phyloP scores from a whole-genome alignment of 176 grass and related monocot species.

The Guadua angustifolia region DNA sequence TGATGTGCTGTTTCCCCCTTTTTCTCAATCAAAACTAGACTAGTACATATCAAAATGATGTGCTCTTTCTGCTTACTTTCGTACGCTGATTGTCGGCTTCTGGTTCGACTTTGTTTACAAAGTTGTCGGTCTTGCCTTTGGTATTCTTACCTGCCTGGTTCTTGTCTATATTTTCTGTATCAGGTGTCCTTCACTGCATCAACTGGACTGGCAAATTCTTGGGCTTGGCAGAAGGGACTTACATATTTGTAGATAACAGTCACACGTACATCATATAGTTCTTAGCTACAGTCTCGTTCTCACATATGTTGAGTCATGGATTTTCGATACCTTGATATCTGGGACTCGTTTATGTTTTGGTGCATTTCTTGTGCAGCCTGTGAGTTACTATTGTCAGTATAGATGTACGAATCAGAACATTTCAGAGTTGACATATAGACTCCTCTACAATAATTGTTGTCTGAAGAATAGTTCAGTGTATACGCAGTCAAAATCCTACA shows the following conservation, averaged over 20 bases:
- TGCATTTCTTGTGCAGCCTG: neutral
- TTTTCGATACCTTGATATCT: neutral
- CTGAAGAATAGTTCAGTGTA: neutral
- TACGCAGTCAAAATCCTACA: neutral
- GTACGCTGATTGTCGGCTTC: neutral
- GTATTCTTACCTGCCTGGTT: neutral
- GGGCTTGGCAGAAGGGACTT: neutral
- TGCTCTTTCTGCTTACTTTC: neutral
- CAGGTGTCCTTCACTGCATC: slow-evolving; percentile 7
- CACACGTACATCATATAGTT: neutral
- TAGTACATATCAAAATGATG: no score
- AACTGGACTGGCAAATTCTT: slow-evolving; percentile 22
- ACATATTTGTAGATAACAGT: slow-evolving; percentile 6
- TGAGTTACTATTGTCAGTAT: neutral
- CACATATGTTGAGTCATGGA: neutral
- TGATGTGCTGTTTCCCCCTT: neutral
- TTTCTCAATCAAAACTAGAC: neutral
- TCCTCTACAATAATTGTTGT: neutral
- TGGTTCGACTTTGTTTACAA: neutral
- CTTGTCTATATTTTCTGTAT: slow-evolving; percentile 12
- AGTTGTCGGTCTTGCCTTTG: neutral
- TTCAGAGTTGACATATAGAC: neutral
- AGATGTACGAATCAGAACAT: neutral
- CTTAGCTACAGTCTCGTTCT: neutral
- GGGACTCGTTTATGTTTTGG: neutral